phyloP scores from a whole-genome alignment of 371 early-diverging fungal genomes.

The Dichotomocladium elegans region DNA sequence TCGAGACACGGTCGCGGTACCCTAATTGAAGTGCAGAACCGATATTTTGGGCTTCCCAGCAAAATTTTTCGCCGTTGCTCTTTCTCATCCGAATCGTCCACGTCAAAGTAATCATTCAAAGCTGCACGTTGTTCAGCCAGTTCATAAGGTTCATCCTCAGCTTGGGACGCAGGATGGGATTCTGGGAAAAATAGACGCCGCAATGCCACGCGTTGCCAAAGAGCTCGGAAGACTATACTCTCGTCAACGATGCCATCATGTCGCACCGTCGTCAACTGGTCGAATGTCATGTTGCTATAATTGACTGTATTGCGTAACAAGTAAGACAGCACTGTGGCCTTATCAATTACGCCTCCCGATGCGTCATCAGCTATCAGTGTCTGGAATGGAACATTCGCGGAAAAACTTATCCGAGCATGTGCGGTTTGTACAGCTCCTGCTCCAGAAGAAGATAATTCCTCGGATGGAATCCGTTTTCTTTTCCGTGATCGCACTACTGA shows the following conservation, averaged over 20 bases:
- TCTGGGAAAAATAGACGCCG: slow-evolving; percentile 32
- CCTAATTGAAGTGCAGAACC: slow-evolving; percentile 25
- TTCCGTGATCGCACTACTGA: slow-evolving; percentile 18
- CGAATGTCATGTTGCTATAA: slow-evolving; percentile 51
- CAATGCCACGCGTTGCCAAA: slow-evolving; percentile 46
- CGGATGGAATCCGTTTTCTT: slow-evolving; percentile 38
- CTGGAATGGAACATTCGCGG: slow-evolving; percentile 39
- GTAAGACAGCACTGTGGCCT: slow-evolving; percentile 41
- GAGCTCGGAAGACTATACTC: slow-evolving; percentile 42
- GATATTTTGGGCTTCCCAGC: slow-evolving; percentile 33
- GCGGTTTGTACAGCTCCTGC: no score
- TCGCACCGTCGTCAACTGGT: slow-evolving; percentile 37
- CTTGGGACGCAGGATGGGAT: not conserved
- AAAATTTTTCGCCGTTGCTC: slow-evolving; percentile 28
- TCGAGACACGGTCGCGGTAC: slow-evolving; percentile 18
- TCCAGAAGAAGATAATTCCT: no score
- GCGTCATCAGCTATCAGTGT: slow-evolving; percentile 33
- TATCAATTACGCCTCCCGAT: slow-evolving; percentile 44
- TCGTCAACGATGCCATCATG: slow-evolving; percentile 47
- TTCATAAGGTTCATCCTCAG: not conserved
- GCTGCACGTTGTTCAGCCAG: slow-evolving; percentile 27
- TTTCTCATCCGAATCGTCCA: slow-evolving; percentile 27
- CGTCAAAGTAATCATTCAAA: slow-evolving; percentile 46
- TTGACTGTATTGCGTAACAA: slow-evolving; percentile 35
- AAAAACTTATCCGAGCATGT: slow-evolving; percentile 30